phyloP scores from a whole-genome alignment of 2,329 filamentous ascomycete species.

The Neopestalotiopsis sp. region DNA sequence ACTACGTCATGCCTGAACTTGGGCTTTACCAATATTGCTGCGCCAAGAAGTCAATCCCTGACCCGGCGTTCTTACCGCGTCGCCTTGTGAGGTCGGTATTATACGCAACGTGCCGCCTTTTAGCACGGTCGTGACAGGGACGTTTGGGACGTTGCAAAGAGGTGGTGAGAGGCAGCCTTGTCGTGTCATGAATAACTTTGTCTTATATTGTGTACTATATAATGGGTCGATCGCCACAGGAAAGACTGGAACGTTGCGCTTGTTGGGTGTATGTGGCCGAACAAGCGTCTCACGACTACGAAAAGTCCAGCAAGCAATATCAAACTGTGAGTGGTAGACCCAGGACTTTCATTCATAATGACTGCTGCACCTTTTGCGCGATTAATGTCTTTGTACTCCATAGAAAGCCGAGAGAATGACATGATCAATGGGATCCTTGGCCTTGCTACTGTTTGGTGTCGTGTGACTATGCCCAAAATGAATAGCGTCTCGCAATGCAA shows the following conservation, averaged over 20 bases:
- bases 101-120: background rate
- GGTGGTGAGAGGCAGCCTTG: background rate
- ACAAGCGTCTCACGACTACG: background rate
- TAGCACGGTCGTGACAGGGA: background rate
- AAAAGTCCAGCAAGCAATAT: background rate
- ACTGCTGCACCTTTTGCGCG: slow-evolving; percentile 2
- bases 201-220: background rate
- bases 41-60: background rate
- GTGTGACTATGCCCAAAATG: slow-evolving; percentile 10
- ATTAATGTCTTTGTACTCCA: slow-evolving; percentile 9
- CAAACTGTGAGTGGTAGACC: background rate
- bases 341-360: background rate
- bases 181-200: background rate
- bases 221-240: background rate
- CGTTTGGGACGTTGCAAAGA: background rate
- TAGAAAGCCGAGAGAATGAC: background rate
- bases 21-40: background rate
- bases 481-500: background rate
- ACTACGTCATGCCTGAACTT: background rate
- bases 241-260: background rate
- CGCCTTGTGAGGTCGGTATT: background rate
- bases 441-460: slow-evolving; percentile 7
- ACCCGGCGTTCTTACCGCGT: background rate
- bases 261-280: background rate
- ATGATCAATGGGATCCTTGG: slow-evolving; percentile 8